Evolutionary conservation across 345 rosid genomes (phyloP).

Genomic region (Angophora floribunda): DNA sequence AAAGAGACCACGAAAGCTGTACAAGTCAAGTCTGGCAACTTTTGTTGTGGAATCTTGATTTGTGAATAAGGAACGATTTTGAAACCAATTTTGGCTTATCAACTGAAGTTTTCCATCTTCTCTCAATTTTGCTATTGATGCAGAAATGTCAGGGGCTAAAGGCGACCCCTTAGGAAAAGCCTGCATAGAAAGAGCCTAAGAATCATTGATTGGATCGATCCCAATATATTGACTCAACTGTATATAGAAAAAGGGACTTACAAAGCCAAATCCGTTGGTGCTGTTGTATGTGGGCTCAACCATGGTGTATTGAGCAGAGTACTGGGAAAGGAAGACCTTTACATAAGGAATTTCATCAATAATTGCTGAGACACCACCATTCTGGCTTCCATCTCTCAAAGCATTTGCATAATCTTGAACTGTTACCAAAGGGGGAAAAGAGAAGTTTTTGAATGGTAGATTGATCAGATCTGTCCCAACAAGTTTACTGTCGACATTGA

Average conservation of each 20-base stretch:
- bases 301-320: constrained; percentile 15
- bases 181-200: constrained; percentile 1
- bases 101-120: constrained; percentile 4
- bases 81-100: constrained; percentile 6
- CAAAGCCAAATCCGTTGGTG: constrained; percentile 15
- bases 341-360: constrained; percentile 36
- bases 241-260: constrained; percentile 1
- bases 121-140: constrained; percentile 17
- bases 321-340: constrained; percentile 20
- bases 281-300: constrained; percentile 10
- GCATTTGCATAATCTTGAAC: constrained; percentile 13
- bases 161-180: constrained; percentile 17
- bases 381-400: background rate
- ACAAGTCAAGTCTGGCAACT: background rate
- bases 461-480: background rate
- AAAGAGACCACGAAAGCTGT: constrained; percentile 19
- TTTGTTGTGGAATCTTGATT: background rate
- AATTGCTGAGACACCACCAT: constrained; percentile 14
- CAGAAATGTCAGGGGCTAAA: constrained; percentile 12
- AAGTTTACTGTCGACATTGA: constrained; percentile 1
- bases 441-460: background rate
- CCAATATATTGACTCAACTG: background rate
- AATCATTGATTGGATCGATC: background rate
- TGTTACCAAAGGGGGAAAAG: background rate
- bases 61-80: background rate